phyloP scores from a whole-genome alignment of 352 stramenopile species.

The Blastocystis sp. region DNA sequence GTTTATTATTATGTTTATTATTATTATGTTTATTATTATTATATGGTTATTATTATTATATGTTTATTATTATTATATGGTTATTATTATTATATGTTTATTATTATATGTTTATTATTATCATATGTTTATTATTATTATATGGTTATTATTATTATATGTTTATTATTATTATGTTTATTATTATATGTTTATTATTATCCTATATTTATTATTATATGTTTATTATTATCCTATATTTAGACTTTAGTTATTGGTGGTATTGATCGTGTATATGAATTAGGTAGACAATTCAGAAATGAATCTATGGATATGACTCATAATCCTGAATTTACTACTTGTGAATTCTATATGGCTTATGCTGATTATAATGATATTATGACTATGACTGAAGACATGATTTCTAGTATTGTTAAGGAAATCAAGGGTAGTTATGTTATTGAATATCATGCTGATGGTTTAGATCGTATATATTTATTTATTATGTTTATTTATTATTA shows the following conservation, averaged over 20 bases:
- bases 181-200: no score
- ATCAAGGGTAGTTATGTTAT: conserved; percentile 83
- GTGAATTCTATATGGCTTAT: conserved; percentile 94
- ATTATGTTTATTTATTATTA: no score
- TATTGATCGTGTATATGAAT: conserved; percentile 92
- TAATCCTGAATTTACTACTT: conserved; percentile 97
- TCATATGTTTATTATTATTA: no score
- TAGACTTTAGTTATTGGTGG: conserved; percentile 64
- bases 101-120: no score
- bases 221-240: conserved; percentile 41
- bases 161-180: no score
- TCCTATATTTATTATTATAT: no score
- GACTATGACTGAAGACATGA: conserved; percentile 81
- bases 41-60: no score
- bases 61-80: no score
- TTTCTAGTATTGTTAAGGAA: conserved; percentile 83
- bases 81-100: no score
- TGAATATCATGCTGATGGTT: conserved; percentile 66
- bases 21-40: no score
- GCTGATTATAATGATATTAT: conserved; percentile 85
- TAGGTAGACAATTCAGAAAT: conserved; percentile 91
- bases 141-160: no score
- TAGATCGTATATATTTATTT: not conserved
- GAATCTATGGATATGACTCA: conserved; percentile 89
- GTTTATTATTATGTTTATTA: no score